Percentiles rank a stretch among this genome's conserved stretches.
phyloP scores from a whole-genome alignment of 257 asterid species.

The Solanum pimpinellifolium region DNA sequence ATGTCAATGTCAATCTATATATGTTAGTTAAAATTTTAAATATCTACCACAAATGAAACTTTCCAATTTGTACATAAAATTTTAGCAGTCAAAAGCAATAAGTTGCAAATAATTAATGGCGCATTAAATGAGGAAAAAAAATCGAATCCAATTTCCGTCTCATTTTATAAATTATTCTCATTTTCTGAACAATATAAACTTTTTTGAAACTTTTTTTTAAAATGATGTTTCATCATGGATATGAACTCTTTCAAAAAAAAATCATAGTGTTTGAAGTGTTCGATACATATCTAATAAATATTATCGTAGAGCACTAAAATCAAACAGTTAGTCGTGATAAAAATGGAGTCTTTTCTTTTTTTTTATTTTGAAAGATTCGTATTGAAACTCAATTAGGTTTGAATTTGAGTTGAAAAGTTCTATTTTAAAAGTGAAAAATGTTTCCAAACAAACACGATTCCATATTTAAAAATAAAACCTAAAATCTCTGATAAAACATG shows the following conservation, averaged over 20 bases:
- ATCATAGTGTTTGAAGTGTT: accelerated
- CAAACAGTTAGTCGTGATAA: background rate
- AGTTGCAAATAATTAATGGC: background rate
- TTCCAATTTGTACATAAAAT: background rate
- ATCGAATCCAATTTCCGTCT: background rate
- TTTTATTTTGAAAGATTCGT: no score
- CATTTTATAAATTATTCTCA: background rate
- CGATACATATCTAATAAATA: background rate
- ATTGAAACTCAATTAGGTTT: no score
- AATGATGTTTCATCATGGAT: no score
- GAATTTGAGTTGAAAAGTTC: no score
- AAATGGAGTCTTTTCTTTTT: background rate
- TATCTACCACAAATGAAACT: background rate
- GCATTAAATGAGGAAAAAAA: background rate
- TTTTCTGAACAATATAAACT: background rate
- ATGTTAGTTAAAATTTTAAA: background rate
- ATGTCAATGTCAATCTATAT: background rate
- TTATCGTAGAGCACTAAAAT: background rate
- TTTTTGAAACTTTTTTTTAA: background rate
- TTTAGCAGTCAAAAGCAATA: background rate
- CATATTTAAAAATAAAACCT: background rate
- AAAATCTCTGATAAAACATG: background rate
- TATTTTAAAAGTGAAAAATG: no score
- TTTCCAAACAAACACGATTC: background rate
- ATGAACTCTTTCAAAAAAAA: background rate